Base-by-base conservation (phyloP, 176 grass and related monocot species). In the Avena atlantica region DNA sequence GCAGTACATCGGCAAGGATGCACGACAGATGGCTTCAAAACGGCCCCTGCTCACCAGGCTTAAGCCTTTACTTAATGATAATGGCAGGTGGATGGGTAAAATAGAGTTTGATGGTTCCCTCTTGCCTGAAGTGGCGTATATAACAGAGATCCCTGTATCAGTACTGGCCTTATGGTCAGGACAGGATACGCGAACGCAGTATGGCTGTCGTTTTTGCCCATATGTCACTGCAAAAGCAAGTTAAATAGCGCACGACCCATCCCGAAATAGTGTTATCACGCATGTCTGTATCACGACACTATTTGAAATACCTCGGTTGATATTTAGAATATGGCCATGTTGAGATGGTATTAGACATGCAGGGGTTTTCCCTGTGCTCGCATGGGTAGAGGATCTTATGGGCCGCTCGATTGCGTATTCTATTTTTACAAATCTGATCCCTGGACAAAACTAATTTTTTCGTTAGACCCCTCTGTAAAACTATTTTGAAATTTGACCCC, bases 1-100 rank as follows among this genome's bases (percentile, higher is more conserved):
- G n/a, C n/a, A n/a, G n/a, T n/a, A n/a, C n/a, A n/a, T n/a, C n/a
- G n/a, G n/a, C n/a, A n/a, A n/a, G n/a, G n/a, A n/a, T n/a, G n/a
- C n/a, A n/a, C n/a, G n/a, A n/a, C n/a, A n/a, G n/a, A n/a, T n/a
- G n/a, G n/a, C n/a, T n/a, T n/a, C n/a, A n/a, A n/a, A n/a, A n/a
- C n/a, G n/a, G n/a, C n/a, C n/a, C n/a, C n/a, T n/a, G n/a, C n/a
- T n/a, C n/a, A n/a, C n/a, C n/a, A n/a, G n/a, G n/a, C n/a, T n/a
- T n/a, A n/a, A n/a, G n/a, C n/a, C n/a, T n/a, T n/a, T n/a, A n/a
- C n/a, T n/a, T n/a, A 51, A 44, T 27, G 66, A n/a, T 62, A 64
- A 64, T 84, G 65, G 50, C 70, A 1, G 57, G 40, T 58, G n/a
- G 53, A 84, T 77, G 17, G 71, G 11, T 51, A 76, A n/a, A 85